Percentiles rank a stretch among this genome's conserved stretches.
phyloP scores from a whole-genome alignment of 2,329 filamentous ascomycete species.

The Ascomycota sp. region DNA sequence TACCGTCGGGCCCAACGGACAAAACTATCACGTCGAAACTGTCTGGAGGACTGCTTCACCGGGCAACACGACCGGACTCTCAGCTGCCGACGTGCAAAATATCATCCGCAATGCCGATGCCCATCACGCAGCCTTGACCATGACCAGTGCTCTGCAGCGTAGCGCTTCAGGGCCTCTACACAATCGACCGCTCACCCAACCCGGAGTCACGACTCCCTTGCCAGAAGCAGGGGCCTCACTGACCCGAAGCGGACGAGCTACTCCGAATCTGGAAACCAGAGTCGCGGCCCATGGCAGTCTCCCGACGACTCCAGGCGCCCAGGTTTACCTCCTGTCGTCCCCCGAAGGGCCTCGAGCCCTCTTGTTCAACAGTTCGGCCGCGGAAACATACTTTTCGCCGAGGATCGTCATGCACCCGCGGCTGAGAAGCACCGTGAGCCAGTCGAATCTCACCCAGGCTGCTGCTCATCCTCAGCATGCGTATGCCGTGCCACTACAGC shows the following conservation, averaged over 20 bases:
- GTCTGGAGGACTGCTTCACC: constrained; percentile 7
- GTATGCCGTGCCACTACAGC: constrained; percentile 4
- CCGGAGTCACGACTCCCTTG: constrained; percentile 22
- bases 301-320: constrained; percentile 15
- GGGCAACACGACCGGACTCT: constrained; percentile 11
- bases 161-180: constrained; percentile 24
- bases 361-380: constrained; percentile 27
- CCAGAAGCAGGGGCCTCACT: constrained; percentile 15
- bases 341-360: constrained; percentile 37
- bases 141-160: constrained; percentile 29
- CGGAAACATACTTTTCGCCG: constrained; percentile 31
- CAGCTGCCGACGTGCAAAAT: constrained; percentile 23
- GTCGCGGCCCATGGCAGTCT: constrained; percentile 11
- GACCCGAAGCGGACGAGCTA: constrained; percentile 23
- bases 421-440: constrained; percentile 6
- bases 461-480: not conserved
- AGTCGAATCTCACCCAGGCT: constrained; percentile 2
- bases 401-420: constrained; percentile 11
- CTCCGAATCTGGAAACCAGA: constrained; percentile 20
- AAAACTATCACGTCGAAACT: constrained; percentile 16
- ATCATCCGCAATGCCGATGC: constrained; percentile 25
- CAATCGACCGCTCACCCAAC: constrained; percentile 12
- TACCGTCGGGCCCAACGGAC: constrained; percentile 12
- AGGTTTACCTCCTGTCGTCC: constrained; percentile 41
- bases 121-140: constrained; percentile 22